Base-by-base conservation (phyloP, 805 yeast genomes). In the Saccharomycopsis sp. region DNA sequence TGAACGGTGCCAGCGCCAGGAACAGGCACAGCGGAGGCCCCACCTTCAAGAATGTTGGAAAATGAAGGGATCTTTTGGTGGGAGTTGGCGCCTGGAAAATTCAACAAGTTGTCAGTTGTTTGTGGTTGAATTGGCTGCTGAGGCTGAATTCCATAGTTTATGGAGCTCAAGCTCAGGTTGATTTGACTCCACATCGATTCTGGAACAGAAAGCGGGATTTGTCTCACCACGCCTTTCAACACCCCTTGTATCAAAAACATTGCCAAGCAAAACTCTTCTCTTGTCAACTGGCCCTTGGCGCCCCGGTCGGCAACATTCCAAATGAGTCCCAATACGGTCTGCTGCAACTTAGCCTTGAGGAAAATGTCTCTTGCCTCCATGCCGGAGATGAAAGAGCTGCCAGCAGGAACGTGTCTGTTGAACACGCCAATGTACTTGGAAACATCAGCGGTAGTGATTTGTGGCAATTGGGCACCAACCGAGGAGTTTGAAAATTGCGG, bases 221-320 rank as follows among this genome's bases (percentile, higher is more conserved):
- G 73, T 37, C 69, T 70, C 51, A 86, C 61, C 3, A 74, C 52
- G 30, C 86, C 83, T 52, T 75, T 73, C 53, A 86, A 66, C 23
- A 80, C 64, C 50, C 86, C 78, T 59, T 89, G 96, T 49, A 92
- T 85, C 56, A 92, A 69, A 60, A 84, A 94, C 98, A 92, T 89
- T 5, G 97, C 96, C 53, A 89, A 73, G 34, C 85, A 74, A 53
- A 92, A 92, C 56, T 85, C 88, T 12, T 77, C 69, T 54, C 77
- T 73, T 42, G 73, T 68, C 52, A 92, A 72, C 42, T 73, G 67
- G 4, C 98, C 98, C 1, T 72, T 61, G 51, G 77, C 77, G 40
- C 72, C 71, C 46, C 77, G 75, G 57, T 92, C 98, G 33, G 83
- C 92, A 43, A 89, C 66, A 40, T 72, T 72, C 98, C 98, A 92